Base-by-base conservation (phyloP, 768 basidiomycete species). In the Cubamyces sp. region DNA sequence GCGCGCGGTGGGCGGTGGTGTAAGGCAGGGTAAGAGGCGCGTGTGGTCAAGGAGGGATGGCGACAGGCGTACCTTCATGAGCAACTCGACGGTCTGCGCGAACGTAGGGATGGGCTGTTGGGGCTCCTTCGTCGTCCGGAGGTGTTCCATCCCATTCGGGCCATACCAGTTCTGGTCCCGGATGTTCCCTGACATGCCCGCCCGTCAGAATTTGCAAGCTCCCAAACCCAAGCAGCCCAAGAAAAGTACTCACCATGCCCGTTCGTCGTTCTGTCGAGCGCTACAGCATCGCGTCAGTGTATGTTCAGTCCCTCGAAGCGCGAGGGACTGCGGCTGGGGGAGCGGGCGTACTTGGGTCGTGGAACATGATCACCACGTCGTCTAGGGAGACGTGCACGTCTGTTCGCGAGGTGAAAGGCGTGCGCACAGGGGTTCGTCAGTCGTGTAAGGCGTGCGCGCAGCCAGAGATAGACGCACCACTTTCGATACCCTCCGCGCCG, bases 51-150 rank as follows among this genome's bases (percentile, higher is more conserved):
- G 26, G 37, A 25, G 28, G 16, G 49, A 21, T n/a, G 11, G 28
- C 1, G 80, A 21, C n/a, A 59, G 3, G 25, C 52, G 73, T 73
- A 87, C 91, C 71, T 77, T 79, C 88, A 96, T 93, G 28, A 98
- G 80, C 51, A 90, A 79, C 19, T 78, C 83, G 47, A 98, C 69
- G 1, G 94, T 93, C 74, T 96, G 86, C 26, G 78, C 83, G 70
- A 98, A 96, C 6, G 92, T 94, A 9, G 96, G 95, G 64, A 98
- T 95, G n/a, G 88, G 64, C 70, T 96, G 95, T 84, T 81, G 82
- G 18, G 95, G 94, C 64, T 84, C 80, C 73, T 91, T 88, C 64
- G 77, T 75, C 26, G 96, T 97, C 53, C 87, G 82, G 47, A 91
- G 84, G 68, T 92, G 83, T 74, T 94, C 78, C 80, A 92, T 89